Conservation (phyloP, 1,139 yeast genomes). For the Barnettozyma hawaiiensis region DNA sequence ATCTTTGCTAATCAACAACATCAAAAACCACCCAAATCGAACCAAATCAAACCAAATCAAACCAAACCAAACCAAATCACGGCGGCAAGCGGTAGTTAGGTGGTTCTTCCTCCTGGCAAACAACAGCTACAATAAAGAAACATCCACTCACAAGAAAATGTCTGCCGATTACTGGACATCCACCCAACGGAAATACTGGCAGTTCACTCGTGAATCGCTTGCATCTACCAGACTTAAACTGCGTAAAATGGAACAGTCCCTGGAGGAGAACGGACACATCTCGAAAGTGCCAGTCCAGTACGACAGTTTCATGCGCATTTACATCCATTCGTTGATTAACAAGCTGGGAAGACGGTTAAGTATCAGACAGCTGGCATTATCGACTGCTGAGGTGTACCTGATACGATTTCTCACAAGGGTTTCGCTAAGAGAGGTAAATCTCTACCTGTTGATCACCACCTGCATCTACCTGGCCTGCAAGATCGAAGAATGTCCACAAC, state of each 20-base stretch:
- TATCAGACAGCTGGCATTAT: conserved; percentile 75
- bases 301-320: conserved; percentile 62
- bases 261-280: conserved; percentile 35
- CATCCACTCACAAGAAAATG: conserved; percentile 35
- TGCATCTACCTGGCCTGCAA: conserved; percentile 88
- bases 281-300: conserved; percentile 41
- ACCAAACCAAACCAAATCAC: no score
- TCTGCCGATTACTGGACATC: conserved; percentile 68
- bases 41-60: no score
- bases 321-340: conserved; percentile 61
- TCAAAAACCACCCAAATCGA: no score
- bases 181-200: conserved; percentile 60
- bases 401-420: conserved; percentile 69
- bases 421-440: conserved; percentile 73
- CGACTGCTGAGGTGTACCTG: conserved; percentile 84
- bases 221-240: conserved; percentile 34
- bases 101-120: no score
- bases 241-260: conserved; percentile 32
- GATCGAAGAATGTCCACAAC: conserved; percentile 93
- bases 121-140: no score
- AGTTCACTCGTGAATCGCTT: conserved; percentile 45
- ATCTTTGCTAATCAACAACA: no score
- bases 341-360: conserved; percentile 74
- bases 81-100: no score
- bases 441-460: conserved; percentile 75